Evolutionary conservation across 148 eudicot species (phyloP), one percentile per base, ranked within the genome.

Genomic region (Rhododendron ovatum): DNA sequence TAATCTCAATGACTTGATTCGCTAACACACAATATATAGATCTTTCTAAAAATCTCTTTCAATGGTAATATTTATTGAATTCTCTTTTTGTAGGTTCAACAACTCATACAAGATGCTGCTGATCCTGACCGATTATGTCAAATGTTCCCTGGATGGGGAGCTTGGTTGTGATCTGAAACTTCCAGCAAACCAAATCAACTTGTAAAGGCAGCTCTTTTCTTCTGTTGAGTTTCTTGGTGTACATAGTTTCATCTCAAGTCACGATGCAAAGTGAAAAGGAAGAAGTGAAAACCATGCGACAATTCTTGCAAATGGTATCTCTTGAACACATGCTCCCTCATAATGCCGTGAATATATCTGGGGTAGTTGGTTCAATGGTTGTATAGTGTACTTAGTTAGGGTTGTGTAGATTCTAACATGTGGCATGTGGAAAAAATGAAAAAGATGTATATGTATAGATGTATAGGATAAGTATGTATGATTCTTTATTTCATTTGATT

Each of bases 91-190:
- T 83, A 97, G 99, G 99, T 97, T 89, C 99, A 95, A 87, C 99
- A 97, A 88, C 95, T 95, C 30, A 91, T 97, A 89, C 99, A 97
- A 88, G 98, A 97, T 87, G 98, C 99, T 59, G 93, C 91, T 74
- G 99, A 97, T 93, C 93, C 99, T 20, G 99, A 97, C 86, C 96
- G 99, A 7, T 83, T 95, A 85, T 92, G 93, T 88, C 91, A 95
- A 17, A 92, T 97, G 98, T 97, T 94, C 88, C 99, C 98, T 35
- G 99, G 98, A 89, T 97, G 99, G 99, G 99, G 94, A 83, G 92
- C 98, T 67, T 97, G 99, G 99, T 80, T 97, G 92, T 97, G 90
- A 93, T 15, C 48, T 45, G 7, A 28, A 83, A 14, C 75, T 48
- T 45, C 22, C 47, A 11, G 77, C 47, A 22, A 82, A 61, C 50